These are phyloP conservation scores for Cyclostephanos tholiformis DNA, from an alignment of 108 stramenopile species.

Conservation along the genomic window DNA sequence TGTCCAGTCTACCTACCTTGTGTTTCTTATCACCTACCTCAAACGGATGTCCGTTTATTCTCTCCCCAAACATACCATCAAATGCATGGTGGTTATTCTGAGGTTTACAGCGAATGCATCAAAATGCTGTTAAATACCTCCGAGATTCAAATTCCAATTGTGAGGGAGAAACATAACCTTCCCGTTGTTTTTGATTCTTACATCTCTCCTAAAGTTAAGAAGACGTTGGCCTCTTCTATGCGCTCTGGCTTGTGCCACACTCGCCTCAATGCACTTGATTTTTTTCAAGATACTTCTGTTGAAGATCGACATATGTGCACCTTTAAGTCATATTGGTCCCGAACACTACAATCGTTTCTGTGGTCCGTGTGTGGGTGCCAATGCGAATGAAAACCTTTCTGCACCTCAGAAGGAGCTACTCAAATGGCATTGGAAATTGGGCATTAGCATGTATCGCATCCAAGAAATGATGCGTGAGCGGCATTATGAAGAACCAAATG, in stretches of 20 bases:
- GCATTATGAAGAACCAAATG: neutral
- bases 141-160: neutral
- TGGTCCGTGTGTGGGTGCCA: neutral
- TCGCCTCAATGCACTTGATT: too few relatives aligned
- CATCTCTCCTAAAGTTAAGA: neutral
- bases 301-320: too few relatives aligned
- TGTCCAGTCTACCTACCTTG: neutral
- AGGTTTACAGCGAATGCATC: too few relatives aligned
- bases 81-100: too few relatives aligned
- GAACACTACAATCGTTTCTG: neutral
- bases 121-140: neutral
- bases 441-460: neutral
- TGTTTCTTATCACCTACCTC: neutral
- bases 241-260: too few relatives aligned
- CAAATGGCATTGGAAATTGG: constrained; percentile 39
- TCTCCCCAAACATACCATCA: too few relatives aligned
- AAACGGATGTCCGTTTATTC: neutral
- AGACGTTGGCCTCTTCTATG: too few relatives aligned
- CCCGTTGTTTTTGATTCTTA: neutral
- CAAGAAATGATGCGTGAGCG: neutral
- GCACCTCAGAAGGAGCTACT: constrained; percentile 49
- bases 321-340: too few relatives aligned
- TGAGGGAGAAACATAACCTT: too few relatives aligned
- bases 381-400: constrained; percentile 43
- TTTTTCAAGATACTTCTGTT: too few relatives aligned